A percentile compares a stretch with the other conserved stretches of the same genome.
Conservation (phyloP, 768 basidiomycete genomes). For the Symmetrospora coprosmae region DNA sequence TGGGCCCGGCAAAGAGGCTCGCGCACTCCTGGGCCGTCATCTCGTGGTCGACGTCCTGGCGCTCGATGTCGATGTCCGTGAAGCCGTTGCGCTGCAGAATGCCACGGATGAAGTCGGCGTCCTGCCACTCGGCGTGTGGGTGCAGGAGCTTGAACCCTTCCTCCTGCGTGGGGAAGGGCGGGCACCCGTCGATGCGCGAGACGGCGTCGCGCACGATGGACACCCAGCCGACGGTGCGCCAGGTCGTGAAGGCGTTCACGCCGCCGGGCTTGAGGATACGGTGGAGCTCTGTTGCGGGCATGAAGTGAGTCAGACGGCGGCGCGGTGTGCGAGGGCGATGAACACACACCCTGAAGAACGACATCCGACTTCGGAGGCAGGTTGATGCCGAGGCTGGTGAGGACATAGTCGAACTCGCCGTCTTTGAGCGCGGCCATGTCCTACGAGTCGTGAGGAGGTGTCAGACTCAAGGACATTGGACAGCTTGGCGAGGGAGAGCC, state of each 20-base stretch:
- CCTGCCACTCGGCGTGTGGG: background rate
- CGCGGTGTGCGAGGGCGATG: background rate
- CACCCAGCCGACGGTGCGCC: conserved; percentile 13
- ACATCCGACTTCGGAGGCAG: background rate
- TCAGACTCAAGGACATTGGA: too few species aligned
- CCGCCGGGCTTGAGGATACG: conserved; percentile 15
- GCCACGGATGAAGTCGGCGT: background rate
- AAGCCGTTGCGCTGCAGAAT: conserved; percentile 1
- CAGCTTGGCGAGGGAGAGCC: too few species aligned
- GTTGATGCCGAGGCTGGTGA: conserved; percentile 3
- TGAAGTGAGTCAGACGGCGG: background rate
- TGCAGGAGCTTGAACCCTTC: background rate
- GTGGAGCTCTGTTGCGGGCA: conserved; percentile 1
- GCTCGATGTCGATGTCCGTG: conserved; percentile 1
- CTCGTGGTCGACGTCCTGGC: background rate
- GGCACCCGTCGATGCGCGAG: background rate
- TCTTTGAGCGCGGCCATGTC: too few species aligned
- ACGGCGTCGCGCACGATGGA: conserved; percentile 1
- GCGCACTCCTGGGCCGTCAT: background rate
- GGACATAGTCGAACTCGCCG: background rate
- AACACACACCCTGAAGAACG: background rate
- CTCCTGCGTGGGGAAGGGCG: background rate
- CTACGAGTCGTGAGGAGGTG: too few species aligned
- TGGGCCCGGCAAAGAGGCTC: background rate
- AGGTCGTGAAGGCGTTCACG: conserved; percentile 17